Percentiles rank a stretch among this genome's conserved stretches.
Evolutionary conservation across 2,329 filamentous ascomycete species (phyloP).

Genomic region (Blastomyces emzantsi): DNA sequence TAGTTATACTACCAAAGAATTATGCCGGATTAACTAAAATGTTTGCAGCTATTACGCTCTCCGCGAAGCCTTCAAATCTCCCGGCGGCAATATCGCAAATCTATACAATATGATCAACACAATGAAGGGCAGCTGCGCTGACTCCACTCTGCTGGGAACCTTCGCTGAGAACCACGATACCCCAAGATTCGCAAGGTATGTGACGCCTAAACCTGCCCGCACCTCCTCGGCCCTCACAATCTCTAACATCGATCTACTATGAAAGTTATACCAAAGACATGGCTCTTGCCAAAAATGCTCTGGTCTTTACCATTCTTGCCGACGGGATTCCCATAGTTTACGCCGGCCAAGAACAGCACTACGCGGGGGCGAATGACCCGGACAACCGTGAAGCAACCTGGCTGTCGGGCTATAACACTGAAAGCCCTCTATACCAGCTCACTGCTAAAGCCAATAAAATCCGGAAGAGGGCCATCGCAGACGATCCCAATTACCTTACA

Average conservation of each 20-base stretch:
- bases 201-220: neutral
- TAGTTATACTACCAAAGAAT: neutral
- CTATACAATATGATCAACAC: constrained; percentile 22
- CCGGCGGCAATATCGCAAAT: constrained; percentile 6
- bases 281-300: constrained; percentile 50
- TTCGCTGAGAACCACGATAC: constrained; percentile 55
- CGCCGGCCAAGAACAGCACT: constrained; percentile 57
- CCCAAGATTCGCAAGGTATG: constrained; percentile 4
- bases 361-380: constrained; percentile 41
- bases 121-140: constrained; percentile 32
- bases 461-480: constrained; percentile 37
- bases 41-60: constrained; percentile 6
- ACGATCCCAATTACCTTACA: constrained; percentile 32
- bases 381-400: constrained; percentile 51
- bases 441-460: constrained; percentile 44
- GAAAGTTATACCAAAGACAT: constrained; percentile 43
- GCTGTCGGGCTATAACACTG: constrained; percentile 43
- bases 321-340: constrained; percentile 58
- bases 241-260: constrained; percentile 31
- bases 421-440: constrained; percentile 41
- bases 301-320: constrained; percentile 51
- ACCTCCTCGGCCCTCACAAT: neutral
- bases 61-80: constrained; percentile 11
- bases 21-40: neutral
- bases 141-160: constrained; percentile 35